Evolutionary conservation across 2,329 filamentous ascomycete genomes (phyloP), one percentile per base, ranked within the genome.

Genomic region (Fusarium sp.): DNA sequence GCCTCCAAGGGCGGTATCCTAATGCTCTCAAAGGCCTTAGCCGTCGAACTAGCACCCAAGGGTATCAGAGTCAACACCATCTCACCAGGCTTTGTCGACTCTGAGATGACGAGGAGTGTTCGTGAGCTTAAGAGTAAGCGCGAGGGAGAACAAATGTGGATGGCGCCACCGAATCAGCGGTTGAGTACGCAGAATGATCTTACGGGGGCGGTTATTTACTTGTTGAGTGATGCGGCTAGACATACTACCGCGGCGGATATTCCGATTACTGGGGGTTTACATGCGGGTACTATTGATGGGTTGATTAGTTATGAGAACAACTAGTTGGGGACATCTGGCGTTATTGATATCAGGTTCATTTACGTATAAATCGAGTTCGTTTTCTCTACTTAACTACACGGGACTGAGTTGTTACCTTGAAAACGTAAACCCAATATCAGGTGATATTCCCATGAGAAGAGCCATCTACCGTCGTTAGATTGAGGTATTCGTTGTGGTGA

Each of bases 191-290:
- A 80, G 60, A 80, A 81, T 28, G 83, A 84, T 64, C 75, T 84
- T 6, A 81, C 79, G 0, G 79, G 77, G 2, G 80, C 82, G 3
- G 78, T 81, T 6, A 74, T 82, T 11, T 84, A 84, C 61, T 70
- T 84, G 18, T 65, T 84, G 24, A 81, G 80, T 44, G 82, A 85
- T 68, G 82, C 81, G 10, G 74, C 81, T 21, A 72, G 75, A 15
- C 80, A 80, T 63, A 84, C 81, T 6, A 84, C 82, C 0, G 81
- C 78, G 3, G 76, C 80, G 3, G 82, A 84, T 60, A 81, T 84
- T 58, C 74, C 75, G 6, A 81, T 84, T 24, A 83, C 81, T 3
- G 83, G 83, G 5, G 83, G 82, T 2, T 53, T 84, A 15, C 80
- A 81, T 67, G 76, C 73, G 11, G 80, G 80, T 3, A 79, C 77